phyloP scores from a whole-genome alignment of 352 stramenopile genomes.

The Globisporangium abappressorium region DNA sequence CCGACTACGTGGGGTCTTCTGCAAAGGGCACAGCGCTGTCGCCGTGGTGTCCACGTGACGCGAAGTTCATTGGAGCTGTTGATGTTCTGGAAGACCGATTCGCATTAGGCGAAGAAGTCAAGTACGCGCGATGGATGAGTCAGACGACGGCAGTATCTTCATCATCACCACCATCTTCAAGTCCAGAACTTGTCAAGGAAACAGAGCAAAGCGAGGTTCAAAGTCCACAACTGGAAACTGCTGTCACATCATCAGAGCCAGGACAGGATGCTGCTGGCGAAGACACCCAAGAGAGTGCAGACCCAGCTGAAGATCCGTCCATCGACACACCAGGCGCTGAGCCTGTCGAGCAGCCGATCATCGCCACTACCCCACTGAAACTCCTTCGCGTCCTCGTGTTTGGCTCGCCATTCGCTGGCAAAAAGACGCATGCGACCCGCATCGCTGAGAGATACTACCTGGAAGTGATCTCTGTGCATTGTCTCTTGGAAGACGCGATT shows the following conservation, averaged over 20 bases:
- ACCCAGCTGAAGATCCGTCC: neutral
- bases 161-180: neutral
- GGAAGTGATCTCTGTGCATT: slow-evolving; percentile 45
- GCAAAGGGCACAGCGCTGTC: slow-evolving; percentile 20
- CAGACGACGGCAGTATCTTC: slow-evolving; percentile 8
- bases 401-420: slow-evolving; percentile 60
- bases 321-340: neutral
- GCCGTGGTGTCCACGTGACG: slow-evolving; percentile 32
- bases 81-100: slow-evolving; percentile 46
- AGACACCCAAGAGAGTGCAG: neutral
- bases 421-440: slow-evolving; percentile 46
- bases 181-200: neutral
- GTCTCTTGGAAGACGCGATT: slow-evolving; percentile 35
- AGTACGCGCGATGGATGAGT: slow-evolving; percentile 61
- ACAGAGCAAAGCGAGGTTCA: neutral
- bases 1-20: slow-evolving; percentile 23
- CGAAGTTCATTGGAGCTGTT: slow-evolving; percentile 42
- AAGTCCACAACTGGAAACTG: neutral
- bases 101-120: slow-evolving; percentile 56
- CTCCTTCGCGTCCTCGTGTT: slow-evolving; percentile 55
- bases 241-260: neutral
- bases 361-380: neutral
- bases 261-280: neutral
- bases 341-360: neutral
- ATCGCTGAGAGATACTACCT: slow-evolving; percentile 54